phyloP scores from a whole-genome alignment of 768 basidiomycete genomes.

The Termitomyces sp. region DNA sequence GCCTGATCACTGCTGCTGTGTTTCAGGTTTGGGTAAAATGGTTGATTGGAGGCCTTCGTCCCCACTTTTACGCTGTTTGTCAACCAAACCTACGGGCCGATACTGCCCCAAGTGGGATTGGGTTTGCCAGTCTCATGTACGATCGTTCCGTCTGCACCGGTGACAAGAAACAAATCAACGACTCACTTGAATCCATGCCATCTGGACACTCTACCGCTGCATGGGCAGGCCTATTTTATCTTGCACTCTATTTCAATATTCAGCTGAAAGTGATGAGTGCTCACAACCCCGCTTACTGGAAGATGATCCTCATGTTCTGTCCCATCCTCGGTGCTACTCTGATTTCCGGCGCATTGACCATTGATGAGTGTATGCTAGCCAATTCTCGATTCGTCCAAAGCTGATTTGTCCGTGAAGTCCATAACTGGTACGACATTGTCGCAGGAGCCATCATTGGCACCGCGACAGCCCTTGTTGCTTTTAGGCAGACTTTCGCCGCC shows the following conservation, averaged over 20 bases:
- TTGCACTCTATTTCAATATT: constrained; percentile 48
- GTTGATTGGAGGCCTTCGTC: constrained; percentile 49
- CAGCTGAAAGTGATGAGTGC: constrained; percentile 59
- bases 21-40: constrained; percentile 55
- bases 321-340: constrained; percentile 55
- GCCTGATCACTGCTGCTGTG: constrained; percentile 35
- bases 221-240: constrained; percentile 53
- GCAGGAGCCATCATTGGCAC: constrained; percentile 52
- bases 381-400: background rate
- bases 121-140: constrained; percentile 51
- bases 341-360: constrained; percentile 54
- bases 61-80: constrained; percentile 54
- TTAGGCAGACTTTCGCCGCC: constrained; percentile 55
- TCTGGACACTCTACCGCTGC: constrained; percentile 59
- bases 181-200: constrained; percentile 54
- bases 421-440: constrained; percentile 60
- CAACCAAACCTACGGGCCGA: constrained; percentile 37
- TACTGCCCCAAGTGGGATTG: constrained; percentile 35
- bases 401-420: constrained; percentile 26
- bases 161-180: constrained; percentile 53
- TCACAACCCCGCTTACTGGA: constrained; percentile 64
- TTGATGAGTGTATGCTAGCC: constrained; percentile 48
- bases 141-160: constrained; percentile 54
- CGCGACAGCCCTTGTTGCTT: constrained; percentile 48
- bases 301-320: constrained; percentile 56